Base-by-base conservation (phyloP, 2,329 filamentous ascomycete genomes). In the Cladophialophora chaetospira region DNA sequence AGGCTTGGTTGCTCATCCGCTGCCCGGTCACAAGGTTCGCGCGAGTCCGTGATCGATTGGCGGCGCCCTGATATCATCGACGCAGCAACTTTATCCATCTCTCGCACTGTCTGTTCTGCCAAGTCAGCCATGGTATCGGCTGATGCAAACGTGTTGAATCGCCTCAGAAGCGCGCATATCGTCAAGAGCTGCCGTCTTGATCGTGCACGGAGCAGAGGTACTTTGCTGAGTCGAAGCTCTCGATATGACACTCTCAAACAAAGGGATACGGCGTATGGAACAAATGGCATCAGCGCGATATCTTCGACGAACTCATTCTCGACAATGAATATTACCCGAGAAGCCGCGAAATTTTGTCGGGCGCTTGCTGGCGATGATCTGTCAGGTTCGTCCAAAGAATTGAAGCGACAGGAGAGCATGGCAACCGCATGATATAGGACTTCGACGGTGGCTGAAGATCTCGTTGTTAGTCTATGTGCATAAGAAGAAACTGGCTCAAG, bases 391-490 rank as follows among this genome's bases (percentile, higher is more conserved):
- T 44, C 19, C 5, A 19, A 19, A 10, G 42, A 25, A 11, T 25
- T 63, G 1, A 57, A 61, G n/a, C 84, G 77, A 47, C 82, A 85
- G 0, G 83, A 86, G 1, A 87, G 71, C 6, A 87, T 85, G 31
- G 82, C 80, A 5, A 87, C 80, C 2, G 83, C 82, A 63, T 87
- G 83, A 63, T 87, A 87, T 13, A 87, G 79, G 0, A 82, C 78
- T 62, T 87, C 84, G 5, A 87, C 76, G 0, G 84, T 85, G 5
- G 78, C 82, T 84, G 33, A 3, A 11, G 6, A 42, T 29, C 33
- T 11, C 23, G 29, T 19, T 19, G 33, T 19, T 10, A 46, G 0
- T 43, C 4, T 9, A 6, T 8, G 26, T 17, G 21, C 15, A 2
- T 40, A 15, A 19, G 2, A 2, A 49, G 6, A 10, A 10, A 4